Percentiles rank a stretch among this genome's conserved stretches.
phyloP scores from a whole-genome alignment of 768 basidiomycete genomes.

The Lactarius sp. region DNA sequence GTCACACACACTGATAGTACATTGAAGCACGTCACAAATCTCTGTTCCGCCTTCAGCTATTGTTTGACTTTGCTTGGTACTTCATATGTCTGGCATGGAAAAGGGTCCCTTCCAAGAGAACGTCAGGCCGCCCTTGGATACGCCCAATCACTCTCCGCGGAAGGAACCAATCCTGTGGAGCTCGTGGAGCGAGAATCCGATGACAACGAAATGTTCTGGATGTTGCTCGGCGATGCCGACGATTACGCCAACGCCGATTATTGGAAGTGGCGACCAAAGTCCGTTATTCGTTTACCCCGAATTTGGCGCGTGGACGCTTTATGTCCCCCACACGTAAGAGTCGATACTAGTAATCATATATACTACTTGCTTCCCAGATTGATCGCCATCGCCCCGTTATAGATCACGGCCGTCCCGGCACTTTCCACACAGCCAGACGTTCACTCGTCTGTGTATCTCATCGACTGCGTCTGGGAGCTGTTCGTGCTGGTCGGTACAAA shows the following conservation, averaged over 20 bases:
- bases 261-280: constrained; percentile 65
- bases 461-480: constrained; percentile 77
- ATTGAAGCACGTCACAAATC: constrained; percentile 51
- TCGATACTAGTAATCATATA: background rate
- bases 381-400: constrained; percentile 17
- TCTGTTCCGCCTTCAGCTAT: constrained; percentile 85
- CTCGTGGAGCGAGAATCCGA: constrained; percentile 63
- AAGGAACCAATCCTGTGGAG: constrained; percentile 43
- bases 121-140: constrained; percentile 59
- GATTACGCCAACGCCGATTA: constrained; percentile 75
- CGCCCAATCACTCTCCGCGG: constrained; percentile 43
- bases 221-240: constrained; percentile 70
- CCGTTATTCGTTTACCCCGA: constrained; percentile 40
- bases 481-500: constrained; percentile 67
- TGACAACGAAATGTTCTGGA: constrained; percentile 80
- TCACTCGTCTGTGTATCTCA: constrained; percentile 51
- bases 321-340: background rate
- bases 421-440: constrained; percentile 39
- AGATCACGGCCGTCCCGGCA: constrained; percentile 47
- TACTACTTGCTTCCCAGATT: background rate
- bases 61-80: constrained; percentile 66
- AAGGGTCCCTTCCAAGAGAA: constrained; percentile 58
- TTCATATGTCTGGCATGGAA: constrained; percentile 78
- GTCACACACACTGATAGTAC: constrained; percentile 4
- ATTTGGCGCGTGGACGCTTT: constrained; percentile 55